Evolutionary conservation across 805 yeast genomes (phyloP).

Genomic region (Metschnikowia arizonensis): DNA sequence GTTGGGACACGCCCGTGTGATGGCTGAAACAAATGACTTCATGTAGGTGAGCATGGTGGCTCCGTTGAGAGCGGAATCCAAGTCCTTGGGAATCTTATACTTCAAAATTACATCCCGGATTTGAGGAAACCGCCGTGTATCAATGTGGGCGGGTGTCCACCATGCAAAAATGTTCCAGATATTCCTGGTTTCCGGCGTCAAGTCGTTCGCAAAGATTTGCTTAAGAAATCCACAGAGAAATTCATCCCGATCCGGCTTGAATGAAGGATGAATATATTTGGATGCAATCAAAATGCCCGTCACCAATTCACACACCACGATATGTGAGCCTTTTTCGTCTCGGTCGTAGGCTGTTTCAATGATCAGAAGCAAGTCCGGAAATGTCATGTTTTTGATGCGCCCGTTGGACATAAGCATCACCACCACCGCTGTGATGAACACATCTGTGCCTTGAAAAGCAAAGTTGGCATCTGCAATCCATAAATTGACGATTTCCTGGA

Average conservation of each 20-base stretch:
- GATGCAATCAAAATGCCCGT: slow-evolving; percentile 58
- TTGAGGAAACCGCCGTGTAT: slow-evolving; percentile 60
- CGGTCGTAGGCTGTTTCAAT: slow-evolving; percentile 50
- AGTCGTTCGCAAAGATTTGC: slow-evolving; percentile 47
- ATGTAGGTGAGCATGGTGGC: slow-evolving; percentile 58
- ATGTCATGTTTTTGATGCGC: slow-evolving; percentile 37
- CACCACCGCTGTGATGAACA: slow-evolving; percentile 50
- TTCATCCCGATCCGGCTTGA: slow-evolving; percentile 38
- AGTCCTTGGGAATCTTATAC: slow-evolving; percentile 44
- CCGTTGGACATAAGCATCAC: slow-evolving; percentile 47
- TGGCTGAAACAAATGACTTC: slow-evolving; percentile 45
- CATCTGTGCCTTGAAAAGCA: slow-evolving; percentile 62
- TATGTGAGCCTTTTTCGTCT: slow-evolving; percentile 72
- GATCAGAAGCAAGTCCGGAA: slow-evolving; percentile 50
- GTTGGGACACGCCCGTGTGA: slow-evolving; percentile 53
- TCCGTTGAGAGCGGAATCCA: slow-evolving; percentile 62
- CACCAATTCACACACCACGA: slow-evolving; percentile 66
- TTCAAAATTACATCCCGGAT: slow-evolving; percentile 43
- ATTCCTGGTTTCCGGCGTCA: slow-evolving; percentile 67
- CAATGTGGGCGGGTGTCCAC: slow-evolving; percentile 68
- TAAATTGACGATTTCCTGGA: slow-evolving; percentile 45
- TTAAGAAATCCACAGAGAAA: slow-evolving; percentile 44
- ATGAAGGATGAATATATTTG: slow-evolving; percentile 35
- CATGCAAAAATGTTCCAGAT: slow-evolving; percentile 76
- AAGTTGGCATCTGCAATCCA: slow-evolving; percentile 62